These are phyloP conservation scores for Juglanconis sp. DNA, from an alignment of 2,329 filamentous ascomycete species.

Conservation along the genomic window DNA sequence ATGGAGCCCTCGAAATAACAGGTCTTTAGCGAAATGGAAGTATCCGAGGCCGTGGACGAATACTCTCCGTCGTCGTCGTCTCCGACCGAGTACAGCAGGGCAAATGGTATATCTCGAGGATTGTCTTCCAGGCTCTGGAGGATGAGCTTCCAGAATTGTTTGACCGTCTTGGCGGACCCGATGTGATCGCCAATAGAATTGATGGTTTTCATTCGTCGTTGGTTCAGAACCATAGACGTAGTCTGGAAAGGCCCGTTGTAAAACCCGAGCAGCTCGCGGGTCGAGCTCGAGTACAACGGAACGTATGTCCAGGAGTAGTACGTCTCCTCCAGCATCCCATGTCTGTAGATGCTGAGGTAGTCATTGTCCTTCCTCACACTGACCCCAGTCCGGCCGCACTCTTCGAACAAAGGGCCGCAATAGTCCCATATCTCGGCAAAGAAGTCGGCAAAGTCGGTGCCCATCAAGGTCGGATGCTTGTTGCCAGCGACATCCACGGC, in stretches of 20 bases:
- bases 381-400: slow-evolving; percentile 33
- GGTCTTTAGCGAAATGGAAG: slow-evolving; percentile 33
- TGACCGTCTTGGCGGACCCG: slow-evolving; percentile 30
- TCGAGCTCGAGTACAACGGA: slow-evolving; percentile 34
- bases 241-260: slow-evolving; percentile 37
- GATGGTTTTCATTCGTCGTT: slow-evolving; percentile 32
- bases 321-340: slow-evolving; percentile 37
- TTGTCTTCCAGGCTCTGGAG: slow-evolving; percentile 33
- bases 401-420: slow-evolving; percentile 30
- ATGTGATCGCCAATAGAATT: slow-evolving; percentile 30
- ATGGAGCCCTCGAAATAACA: slow-evolving; percentile 35
- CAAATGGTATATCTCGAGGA: slow-evolving; percentile 37
- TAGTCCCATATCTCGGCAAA: slow-evolving; percentile 49
- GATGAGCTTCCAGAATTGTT: slow-evolving; percentile 32
- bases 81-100: slow-evolving; percentile 38
- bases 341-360: slow-evolving; percentile 29
- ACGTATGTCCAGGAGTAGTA: slow-evolving; percentile 37
- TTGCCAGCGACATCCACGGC: slow-evolving; percentile 55
- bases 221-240: slow-evolving; percentile 31
- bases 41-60: slow-evolving; percentile 32
- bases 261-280: slow-evolving; percentile 33
- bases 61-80: slow-evolving; percentile 34
- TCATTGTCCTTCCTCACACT: slow-evolving; percentile 33
- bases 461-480: slow-evolving; percentile 61
- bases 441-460: slow-evolving; percentile 52